These are phyloP conservation scores for Artemisia tridentata DNA, from an alignment of 129 eudicot genomes.

Conservation along the genomic window DNA sequence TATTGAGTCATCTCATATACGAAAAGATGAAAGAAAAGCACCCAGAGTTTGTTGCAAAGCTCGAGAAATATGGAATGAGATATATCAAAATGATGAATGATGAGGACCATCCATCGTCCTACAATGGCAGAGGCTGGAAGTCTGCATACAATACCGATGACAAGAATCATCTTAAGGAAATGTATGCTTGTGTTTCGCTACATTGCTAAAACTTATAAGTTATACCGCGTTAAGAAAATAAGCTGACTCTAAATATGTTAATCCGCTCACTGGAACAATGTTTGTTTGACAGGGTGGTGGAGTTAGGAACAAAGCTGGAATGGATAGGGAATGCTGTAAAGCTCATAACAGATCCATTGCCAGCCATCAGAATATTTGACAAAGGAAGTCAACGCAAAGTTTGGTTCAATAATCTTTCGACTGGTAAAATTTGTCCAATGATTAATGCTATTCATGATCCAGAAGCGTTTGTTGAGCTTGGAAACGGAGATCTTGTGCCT, in stretches of 20 bases:
- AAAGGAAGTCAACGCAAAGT: conserved; percentile 51
- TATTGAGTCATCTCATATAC: conserved; percentile 35
- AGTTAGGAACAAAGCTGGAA: conserved; percentile 72
- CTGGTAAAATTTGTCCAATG: conserved; percentile 53
- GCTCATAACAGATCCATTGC: conserved; percentile 59
- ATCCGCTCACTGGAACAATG: background rate
- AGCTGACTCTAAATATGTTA: background rate
- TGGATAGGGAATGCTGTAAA: conserved; percentile 55
- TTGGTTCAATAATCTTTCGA: conserved; percentile 72
- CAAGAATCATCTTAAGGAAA: conserved; percentile 66
- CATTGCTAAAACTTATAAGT: background rate
- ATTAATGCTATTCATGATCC: conserved; percentile 36
- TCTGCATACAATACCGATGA: conserved; percentile 58
- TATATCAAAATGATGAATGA: conserved; percentile 44
- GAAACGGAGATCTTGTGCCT: too few species aligned
- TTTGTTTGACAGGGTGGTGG: conserved; percentile 56
- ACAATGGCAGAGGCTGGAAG: conserved; percentile 74
- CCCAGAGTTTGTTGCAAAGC: conserved; percentile 22
- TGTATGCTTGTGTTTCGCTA: conserved; percentile 37
- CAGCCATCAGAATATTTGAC: conserved; percentile 50
- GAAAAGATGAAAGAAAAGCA: conserved; percentile 30
- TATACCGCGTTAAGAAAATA: background rate
- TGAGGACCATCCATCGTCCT: conserved; percentile 64
- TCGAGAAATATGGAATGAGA: conserved; percentile 29
- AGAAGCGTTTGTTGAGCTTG: conserved; percentile 37